These are phyloP conservation scores for Scheffersomyces segobiensis DNA, from an alignment of 1,139 yeast genomes.

Conservation along the genomic window DNA sequence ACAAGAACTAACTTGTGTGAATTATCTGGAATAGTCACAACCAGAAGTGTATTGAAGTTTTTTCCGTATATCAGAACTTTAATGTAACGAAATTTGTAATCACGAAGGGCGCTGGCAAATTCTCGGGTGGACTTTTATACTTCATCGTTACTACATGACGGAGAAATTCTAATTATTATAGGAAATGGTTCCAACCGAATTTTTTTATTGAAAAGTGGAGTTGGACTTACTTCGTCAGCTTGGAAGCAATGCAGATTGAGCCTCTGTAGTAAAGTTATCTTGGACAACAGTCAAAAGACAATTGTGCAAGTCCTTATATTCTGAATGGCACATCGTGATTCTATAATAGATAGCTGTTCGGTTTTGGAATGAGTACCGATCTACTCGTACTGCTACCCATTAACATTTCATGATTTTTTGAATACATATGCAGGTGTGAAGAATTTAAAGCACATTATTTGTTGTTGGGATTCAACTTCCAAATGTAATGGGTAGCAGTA, in stretches of 20 bases:
- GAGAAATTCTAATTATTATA: neutral
- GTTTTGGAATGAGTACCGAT: too few species aligned
- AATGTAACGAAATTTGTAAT: neutral
- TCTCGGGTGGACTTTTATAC: neutral
- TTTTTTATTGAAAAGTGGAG: neutral
- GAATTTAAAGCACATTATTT: too few species aligned
- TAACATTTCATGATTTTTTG: too few species aligned
- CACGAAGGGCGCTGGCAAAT: neutral
- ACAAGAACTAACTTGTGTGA: neutral
- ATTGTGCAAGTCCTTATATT: neutral
- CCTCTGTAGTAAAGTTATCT: neutral
- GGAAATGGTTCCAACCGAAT: neutral
- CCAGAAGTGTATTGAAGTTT: too few species aligned
- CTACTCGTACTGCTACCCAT: too few species aligned
- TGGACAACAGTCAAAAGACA: neutral
- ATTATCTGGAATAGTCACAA: too few species aligned
- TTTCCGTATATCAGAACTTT: neutral
- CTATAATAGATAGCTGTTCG: too few species aligned
- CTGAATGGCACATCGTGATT: neutral
- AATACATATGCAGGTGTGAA: too few species aligned
- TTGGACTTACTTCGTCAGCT: neutral
- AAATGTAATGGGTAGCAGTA: too few species aligned
- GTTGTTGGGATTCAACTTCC: too few species aligned
- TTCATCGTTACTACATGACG: too few species aligned
- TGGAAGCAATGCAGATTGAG: neutral